Evolutionary conservation across 83 land plant genomes (phyloP).

Genomic region (Diphasiastrum complanatum): DNA sequence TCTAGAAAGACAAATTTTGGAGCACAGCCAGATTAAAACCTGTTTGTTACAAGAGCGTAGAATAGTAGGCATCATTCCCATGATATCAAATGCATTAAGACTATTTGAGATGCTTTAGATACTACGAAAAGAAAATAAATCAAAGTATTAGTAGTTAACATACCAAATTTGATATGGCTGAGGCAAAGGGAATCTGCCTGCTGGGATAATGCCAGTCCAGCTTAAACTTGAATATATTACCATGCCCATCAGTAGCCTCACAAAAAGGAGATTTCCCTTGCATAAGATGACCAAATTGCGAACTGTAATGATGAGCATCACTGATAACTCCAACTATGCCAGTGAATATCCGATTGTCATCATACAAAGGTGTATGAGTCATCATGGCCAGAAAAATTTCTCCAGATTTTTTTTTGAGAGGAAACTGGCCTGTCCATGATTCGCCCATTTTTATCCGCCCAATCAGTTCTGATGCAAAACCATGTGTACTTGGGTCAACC

Average conservation of each 20-base stretch:
- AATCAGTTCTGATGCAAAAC: neutral
- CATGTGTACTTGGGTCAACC: conserved; percentile 3
- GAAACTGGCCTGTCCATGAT: conserved; percentile 25
- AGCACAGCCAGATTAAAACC: too few species aligned
- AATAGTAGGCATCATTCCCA: too few species aligned
- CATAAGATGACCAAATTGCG: neutral
- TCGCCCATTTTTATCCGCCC: conserved; percentile 7
- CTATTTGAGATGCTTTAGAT: neutral
- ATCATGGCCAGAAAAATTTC: conserved; percentile 27
- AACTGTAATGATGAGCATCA: conserved; percentile 6
- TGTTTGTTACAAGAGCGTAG: too few species aligned
- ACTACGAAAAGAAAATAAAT: too few species aligned
- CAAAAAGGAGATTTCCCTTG: too few species aligned
- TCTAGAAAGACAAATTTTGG: too few species aligned
- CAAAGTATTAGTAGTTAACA: too few species aligned
- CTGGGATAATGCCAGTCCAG: conserved; percentile 8
- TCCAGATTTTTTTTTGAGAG: conserved; percentile 33
- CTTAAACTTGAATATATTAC: too few species aligned
- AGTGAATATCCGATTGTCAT: conserved; percentile 17
- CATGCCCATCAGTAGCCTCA: too few species aligned
- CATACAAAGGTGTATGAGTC: conserved; percentile 28
- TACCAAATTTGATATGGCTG: too few species aligned
- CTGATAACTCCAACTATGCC: conserved; percentile 24
- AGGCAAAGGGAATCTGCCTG: neutral
- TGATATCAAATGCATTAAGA: too few species aligned